Conservation (phyloP, 2,329 filamentous ascomycete genomes). For the Exophiala sideris region DNA sequence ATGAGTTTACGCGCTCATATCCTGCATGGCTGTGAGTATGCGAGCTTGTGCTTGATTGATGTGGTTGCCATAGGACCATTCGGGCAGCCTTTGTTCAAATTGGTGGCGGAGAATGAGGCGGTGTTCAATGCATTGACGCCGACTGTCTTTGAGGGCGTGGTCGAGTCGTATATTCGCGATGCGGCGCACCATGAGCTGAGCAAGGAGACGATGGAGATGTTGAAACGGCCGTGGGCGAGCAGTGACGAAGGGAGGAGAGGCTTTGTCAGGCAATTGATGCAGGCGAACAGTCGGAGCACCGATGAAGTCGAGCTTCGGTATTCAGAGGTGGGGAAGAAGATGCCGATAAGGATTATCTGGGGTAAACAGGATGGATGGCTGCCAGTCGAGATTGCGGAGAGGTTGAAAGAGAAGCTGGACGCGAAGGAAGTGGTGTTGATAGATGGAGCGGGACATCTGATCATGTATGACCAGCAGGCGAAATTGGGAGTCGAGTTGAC, state of each 20-base stretch:
- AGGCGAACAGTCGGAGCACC: constrained; percentile 33
- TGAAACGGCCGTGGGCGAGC: constrained; percentile 38
- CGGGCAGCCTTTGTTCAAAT: constrained; percentile 44
- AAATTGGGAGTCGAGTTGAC: constrained; percentile 40
- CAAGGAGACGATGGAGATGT: constrained; percentile 35
- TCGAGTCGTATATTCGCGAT: constrained; percentile 41
- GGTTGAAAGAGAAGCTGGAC: constrained; percentile 32
- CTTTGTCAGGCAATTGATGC: constrained; percentile 43
- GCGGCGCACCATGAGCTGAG: constrained; percentile 35
- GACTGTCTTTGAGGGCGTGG: constrained; percentile 38
- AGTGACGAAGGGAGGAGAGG: constrained; percentile 32
- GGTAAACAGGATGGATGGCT: constrained; percentile 46
- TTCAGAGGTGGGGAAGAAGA: constrained; percentile 32
- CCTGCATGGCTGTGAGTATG: constrained; percentile 37
- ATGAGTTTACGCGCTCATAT: constrained; percentile 41
- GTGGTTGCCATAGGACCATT: constrained; percentile 45
- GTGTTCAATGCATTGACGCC: constrained; percentile 36
- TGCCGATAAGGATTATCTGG: constrained; percentile 46
- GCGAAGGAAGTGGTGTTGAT: constrained; percentile 37
- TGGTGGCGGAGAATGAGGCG: constrained; percentile 35
- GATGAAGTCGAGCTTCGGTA: constrained; percentile 41
- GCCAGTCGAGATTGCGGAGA: constrained; percentile 38
- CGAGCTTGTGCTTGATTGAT: constrained; percentile 42
- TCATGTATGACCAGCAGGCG: constrained; percentile 44
- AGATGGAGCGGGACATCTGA: constrained; percentile 43